phyloP scores from a whole-genome alignment of 2,329 filamentous ascomycete species.

The Pseudogymnoascus sp. region DNA sequence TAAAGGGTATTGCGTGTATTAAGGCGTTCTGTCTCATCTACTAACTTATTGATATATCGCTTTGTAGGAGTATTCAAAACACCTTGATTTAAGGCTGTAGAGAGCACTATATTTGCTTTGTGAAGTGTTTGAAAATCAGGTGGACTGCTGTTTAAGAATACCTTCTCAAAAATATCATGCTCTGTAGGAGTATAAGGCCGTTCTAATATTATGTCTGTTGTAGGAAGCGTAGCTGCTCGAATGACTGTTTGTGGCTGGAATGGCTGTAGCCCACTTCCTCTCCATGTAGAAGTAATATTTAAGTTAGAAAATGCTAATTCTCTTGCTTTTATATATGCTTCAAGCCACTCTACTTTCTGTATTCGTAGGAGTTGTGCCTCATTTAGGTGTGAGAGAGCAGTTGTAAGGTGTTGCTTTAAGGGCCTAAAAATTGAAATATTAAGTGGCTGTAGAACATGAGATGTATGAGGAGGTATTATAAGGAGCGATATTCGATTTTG shows the following conservation, averaged over 20 bases:
- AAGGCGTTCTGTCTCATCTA: too few relatives aligned
- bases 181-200: neutral
- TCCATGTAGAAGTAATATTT: conserved; percentile 9
- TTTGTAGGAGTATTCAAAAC: neutral
- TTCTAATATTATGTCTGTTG: neutral
- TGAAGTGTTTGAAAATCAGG: too few relatives aligned
- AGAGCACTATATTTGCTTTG: neutral
- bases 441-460: too few relatives aligned
- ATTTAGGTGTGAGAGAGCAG: too few relatives aligned
- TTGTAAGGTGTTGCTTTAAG: too few relatives aligned
- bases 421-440: too few relatives aligned
- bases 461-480: too few relatives aligned
- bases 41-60: too few relatives aligned
- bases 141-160: neutral
- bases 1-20: neutral
- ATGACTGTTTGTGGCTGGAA: neutral
- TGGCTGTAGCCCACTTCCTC: neutral
- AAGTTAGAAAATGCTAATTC: neutral
- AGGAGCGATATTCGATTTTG: too few relatives aligned
- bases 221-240: neutral
- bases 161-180: neutral
- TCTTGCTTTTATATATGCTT: conserved; percentile 8
- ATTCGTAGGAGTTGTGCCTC: too few relatives aligned
- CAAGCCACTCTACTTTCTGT: neutral
- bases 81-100: neutral